Conservation (phyloP, 495 filamentous ascomycete genomes). For the Melanomma pulvis-pyrius region DNA sequence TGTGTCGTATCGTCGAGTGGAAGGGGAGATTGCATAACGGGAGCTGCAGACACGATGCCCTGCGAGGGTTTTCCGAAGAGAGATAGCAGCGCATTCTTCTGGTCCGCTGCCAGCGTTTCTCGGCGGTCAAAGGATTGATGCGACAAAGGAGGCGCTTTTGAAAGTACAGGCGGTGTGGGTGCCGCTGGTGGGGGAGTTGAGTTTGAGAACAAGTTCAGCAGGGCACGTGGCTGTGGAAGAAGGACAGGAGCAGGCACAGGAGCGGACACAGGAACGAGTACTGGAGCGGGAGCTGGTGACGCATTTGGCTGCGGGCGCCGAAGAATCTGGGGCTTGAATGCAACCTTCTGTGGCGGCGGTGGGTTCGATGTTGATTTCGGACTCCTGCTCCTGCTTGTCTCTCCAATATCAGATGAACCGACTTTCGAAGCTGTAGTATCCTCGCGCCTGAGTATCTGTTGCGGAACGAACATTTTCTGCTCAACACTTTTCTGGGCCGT, state of each 20-base stretch:
- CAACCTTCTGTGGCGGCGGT: conserved; percentile 44
- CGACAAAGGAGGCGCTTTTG: conserved; percentile 19
- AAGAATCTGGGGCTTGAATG: conserved; percentile 64
- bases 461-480: conserved; percentile 21
- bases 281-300: background rate
- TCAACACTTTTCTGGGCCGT: conserved; percentile 1
- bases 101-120: conserved; percentile 51
- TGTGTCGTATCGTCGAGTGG: background rate
- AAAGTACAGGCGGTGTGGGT: conserved; percentile 33
- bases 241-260: background rate
- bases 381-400: conserved; percentile 10
- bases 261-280: too few relatives aligned
- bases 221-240: background rate
- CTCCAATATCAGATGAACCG: conserved; percentile 22
- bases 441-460: conserved; percentile 20
- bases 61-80: conserved; percentile 65
- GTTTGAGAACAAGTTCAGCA: background rate
- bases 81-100: conserved; percentile 69
- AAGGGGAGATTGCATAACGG: conserved; percentile 24
- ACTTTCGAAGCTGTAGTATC: background rate
- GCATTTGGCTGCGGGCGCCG: conserved; percentile 20
- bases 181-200: conserved; percentile 18
- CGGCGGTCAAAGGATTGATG: conserved; percentile 45
- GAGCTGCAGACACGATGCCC: conserved; percentile 40
- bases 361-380: conserved; percentile 24